These are phyloP conservation scores for Globisporangium acanthophoron DNA, from an alignment of 352 stramenopile genomes.

Conservation along the genomic window DNA sequence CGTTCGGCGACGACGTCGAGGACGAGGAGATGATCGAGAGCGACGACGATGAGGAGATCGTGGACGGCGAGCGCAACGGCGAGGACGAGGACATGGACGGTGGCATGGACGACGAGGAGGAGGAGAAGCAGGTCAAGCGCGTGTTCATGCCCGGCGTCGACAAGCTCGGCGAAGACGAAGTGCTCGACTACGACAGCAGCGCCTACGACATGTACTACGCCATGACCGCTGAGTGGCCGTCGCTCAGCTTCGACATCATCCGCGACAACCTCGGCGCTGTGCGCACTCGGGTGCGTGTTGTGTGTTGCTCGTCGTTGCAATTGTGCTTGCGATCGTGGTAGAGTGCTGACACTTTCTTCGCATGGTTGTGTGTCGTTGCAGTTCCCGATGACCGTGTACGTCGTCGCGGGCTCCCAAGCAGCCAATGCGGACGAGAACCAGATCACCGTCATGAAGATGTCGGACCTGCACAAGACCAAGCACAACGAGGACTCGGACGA, in stretches of 20 bases:
- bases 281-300: slow-evolving; percentile 49
- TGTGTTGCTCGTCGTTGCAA: neutral
- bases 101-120: slow-evolving; percentile 62
- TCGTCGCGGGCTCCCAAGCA: slow-evolving; percentile 96
- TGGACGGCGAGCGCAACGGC: slow-evolving; percentile 35
- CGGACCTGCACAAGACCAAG: slow-evolving; percentile 94
- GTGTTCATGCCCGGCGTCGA: slow-evolving; percentile 94
- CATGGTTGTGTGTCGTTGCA: slow-evolving; percentile 8
- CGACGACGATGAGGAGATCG: slow-evolving; percentile 60
- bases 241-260: slow-evolving; percentile 97
- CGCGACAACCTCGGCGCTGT: slow-evolving; percentile 93
- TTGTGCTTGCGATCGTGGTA: neutral
- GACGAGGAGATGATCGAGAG: slow-evolving; percentile 89
- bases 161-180: slow-evolving; percentile 88
- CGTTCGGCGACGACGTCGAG: slow-evolving; percentile 86
- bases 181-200: slow-evolving; percentile 97
- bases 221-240: slow-evolving; percentile 97
- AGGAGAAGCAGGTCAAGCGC: slow-evolving; percentile 61
- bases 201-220: slow-evolving; percentile 99
- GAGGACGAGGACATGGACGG: slow-evolving; percentile 48
- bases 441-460: slow-evolving; percentile 98
- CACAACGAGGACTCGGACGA: slow-evolving; percentile 70
- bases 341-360: neutral
- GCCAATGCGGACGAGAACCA: slow-evolving; percentile 92
- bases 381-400: slow-evolving; percentile 96